These are phyloP conservation scores for Pleurotus giganteus DNA, from an alignment of 768 basidiomycete genomes.

Conservation along the genomic window DNA sequence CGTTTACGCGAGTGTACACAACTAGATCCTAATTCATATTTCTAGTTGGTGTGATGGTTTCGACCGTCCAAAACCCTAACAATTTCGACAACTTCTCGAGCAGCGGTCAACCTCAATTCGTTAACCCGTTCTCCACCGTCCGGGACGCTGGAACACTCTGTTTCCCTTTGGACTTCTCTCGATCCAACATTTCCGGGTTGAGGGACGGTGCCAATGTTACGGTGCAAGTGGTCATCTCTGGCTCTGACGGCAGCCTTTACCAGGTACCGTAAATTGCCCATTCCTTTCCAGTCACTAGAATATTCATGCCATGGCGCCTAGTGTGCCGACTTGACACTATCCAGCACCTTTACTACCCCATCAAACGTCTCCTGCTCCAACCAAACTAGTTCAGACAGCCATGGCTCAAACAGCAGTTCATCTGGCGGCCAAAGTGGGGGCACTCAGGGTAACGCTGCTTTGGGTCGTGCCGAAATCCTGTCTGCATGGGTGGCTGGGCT, in stretches of 20 bases:
- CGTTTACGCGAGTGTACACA: neutral
- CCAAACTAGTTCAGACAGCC: constrained; percentile 20
- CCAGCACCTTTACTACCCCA: constrained; percentile 45
- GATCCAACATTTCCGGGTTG: constrained; percentile 41
- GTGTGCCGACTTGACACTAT: constrained; percentile 77
- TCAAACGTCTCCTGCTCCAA: constrained; percentile 38
- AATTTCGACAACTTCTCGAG: constrained; percentile 59
- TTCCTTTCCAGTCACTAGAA: constrained; percentile 1
- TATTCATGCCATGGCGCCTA: constrained; percentile 32
- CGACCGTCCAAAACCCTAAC: constrained; percentile 58
- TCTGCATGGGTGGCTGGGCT: constrained; percentile 14
- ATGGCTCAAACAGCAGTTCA: neutral
- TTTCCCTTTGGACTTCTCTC: constrained; percentile 58
- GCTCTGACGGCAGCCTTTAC: constrained; percentile 68
- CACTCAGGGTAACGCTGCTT: constrained; percentile 1
- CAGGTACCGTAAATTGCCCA: constrained; percentile 41
- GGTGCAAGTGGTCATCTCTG: constrained; percentile 57
- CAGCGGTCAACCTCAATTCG: constrained; percentile 28
- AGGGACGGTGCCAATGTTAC: constrained; percentile 69
- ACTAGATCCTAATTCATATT: constrained; percentile 12
- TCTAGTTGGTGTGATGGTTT: constrained; percentile 51
- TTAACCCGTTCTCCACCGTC: constrained; percentile 45
- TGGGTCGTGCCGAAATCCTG: constrained; percentile 11
- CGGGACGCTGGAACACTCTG: constrained; percentile 58
- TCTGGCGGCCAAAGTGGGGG: neutral